Base-by-base conservation (phyloP, 768 basidiomycete genomes). In the Russula sp. region DNA sequence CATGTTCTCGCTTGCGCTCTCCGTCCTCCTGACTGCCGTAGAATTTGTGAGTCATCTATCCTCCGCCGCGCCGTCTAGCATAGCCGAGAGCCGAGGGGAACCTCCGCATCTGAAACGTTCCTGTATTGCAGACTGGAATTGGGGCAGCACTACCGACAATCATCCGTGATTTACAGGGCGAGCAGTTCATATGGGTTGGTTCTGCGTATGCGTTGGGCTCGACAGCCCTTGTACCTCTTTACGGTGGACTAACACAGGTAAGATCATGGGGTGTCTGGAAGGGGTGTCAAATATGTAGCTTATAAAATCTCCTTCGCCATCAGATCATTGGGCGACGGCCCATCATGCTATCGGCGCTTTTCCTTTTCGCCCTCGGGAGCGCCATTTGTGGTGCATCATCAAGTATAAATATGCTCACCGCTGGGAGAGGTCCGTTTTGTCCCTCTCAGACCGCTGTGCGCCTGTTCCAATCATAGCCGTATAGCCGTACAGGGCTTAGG, bases 321-420 rank as follows among this genome's bases (percentile, higher is more conserved):
- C 16, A 72, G 59, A 66, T 72, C 8, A 71, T 74, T 32, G 74
- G 74, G 8, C 64, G 73, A n/a, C 69, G 67, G n/a, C 67, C 69
- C 10, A 63, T 69, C 8, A 61, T 74, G 52, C 58, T 73, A 8
- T 56, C 54, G 10, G 67, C 70, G 5, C 35, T 72, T 38, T 2
- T 56, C 2, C 59, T 69, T 10, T 72, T 72, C 53, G 65, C 68
- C 2, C 45, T 71, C 1, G 77, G 77, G 2, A 72, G 72, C 20
- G 70, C 73, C 2, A 48, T 78, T 1, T 72, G 69, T 13, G 77
- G 76, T 0, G 70, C 73, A 0, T 71, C 75, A 1, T 65, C 66
- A 29, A 70, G 36, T 51, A 71, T 75, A 69, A 66, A 60, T 9
- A 70, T 72, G 67, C 61, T 75, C 1, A 76, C 76, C 42, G 70